A percentile compares a stretch with the other conserved stretches of the same genome.
phyloP scores from a whole-genome alignment of 305 asterid species.

The Fraxinus baroniana region DNA sequence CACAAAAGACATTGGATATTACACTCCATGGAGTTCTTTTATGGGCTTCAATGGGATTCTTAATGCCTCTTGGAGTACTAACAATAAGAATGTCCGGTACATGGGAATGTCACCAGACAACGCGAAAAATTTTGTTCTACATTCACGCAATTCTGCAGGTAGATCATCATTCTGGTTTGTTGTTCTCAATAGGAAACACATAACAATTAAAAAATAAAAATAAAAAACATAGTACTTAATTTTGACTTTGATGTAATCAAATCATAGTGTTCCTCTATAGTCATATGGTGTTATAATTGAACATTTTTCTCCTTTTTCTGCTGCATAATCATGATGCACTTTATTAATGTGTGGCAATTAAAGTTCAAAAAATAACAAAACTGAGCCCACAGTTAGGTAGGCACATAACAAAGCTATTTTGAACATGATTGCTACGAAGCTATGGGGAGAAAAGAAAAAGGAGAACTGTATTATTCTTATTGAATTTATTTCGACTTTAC shows the following conservation, averaged over 20 bases:
- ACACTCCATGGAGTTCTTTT: slow-evolving; percentile 65
- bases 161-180: neutral
- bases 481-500: neutral
- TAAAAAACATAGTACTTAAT: neutral
- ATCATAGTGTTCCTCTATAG: neutral
- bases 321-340: neutral
- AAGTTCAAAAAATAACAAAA: neutral
- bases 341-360: neutral
- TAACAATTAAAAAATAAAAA: neutral
- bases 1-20: slow-evolving; percentile 45
- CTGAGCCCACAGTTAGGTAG: neutral
- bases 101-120: slow-evolving; percentile 34
- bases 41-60: slow-evolving; percentile 79
- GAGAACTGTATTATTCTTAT: neutral
- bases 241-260: neutral
- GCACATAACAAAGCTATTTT: neutral
- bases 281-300: neutral
- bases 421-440: neutral
- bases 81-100: slow-evolving; percentile 56
- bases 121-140: slow-evolving; percentile 49
- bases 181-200: neutral
- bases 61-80: slow-evolving; percentile 74
- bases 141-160: slow-evolving; percentile 73
- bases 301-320: neutral
- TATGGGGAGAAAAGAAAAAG: neutral